Conservation (phyloP, 441 rosid species). For the Populus hybrid region DNA sequence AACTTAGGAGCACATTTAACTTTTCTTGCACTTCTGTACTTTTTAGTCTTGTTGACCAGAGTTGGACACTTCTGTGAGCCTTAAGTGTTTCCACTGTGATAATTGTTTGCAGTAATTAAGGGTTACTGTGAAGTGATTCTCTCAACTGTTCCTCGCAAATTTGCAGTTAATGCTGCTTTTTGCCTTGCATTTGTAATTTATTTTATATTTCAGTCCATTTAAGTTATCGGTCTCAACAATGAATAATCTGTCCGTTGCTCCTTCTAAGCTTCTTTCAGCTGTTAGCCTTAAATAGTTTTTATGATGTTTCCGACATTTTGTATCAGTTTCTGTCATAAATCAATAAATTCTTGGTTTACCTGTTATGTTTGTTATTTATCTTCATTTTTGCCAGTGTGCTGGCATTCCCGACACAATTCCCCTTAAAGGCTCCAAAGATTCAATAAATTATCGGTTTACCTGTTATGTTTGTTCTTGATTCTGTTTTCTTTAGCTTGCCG, state of each 20-base stretch:
- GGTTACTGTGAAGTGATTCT: slow-evolving; percentile 6
- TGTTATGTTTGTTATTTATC: background rate
- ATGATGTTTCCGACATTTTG: background rate
- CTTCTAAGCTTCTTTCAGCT: background rate
- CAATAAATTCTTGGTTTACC: background rate
- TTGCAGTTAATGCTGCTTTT: slow-evolving; percentile 17
- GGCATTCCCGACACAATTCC: too few species aligned
- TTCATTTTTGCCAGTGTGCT: too few species aligned
- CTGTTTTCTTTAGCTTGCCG: background rate
- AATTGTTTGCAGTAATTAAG: background rate
- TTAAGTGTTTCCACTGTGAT: background rate
- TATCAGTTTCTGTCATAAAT: background rate
- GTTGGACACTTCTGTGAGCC: background rate
- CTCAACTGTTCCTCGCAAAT: background rate
- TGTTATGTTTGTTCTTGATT: background rate
- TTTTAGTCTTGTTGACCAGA: background rate
- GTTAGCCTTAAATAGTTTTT: background rate
- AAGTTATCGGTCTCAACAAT: background rate
- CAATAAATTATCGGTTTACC: too few species aligned
- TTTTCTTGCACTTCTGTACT: background rate
- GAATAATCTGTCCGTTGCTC: slow-evolving; percentile 17
- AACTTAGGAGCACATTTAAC: slow-evolving; percentile 4
- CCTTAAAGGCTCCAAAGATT: too few species aligned
- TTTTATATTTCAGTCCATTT: background rate
- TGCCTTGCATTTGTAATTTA: slow-evolving; percentile 12